These are phyloP conservation scores for Phytophthora macrochlamydospora DNA, from an alignment of 352 stramenopile species.

Conservation along the genomic window DNA sequence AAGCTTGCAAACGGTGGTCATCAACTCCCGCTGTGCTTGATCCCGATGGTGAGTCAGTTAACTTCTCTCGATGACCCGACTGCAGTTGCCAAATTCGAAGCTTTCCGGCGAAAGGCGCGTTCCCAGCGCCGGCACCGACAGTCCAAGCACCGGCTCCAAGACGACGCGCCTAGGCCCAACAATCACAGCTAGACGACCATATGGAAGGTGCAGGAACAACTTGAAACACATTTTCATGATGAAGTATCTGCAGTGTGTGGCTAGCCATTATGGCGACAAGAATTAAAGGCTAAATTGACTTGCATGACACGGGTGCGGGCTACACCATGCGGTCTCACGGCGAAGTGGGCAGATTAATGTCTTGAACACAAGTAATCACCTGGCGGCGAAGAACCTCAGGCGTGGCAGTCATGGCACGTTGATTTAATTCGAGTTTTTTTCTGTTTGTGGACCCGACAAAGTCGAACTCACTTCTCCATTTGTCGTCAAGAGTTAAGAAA, in stretches of 20 bases:
- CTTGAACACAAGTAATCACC: slow-evolving; percentile 13
- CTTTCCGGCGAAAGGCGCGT: slow-evolving; percentile 43
- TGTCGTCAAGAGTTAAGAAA: slow-evolving; percentile 6
- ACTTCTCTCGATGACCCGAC: slow-evolving; percentile 69
- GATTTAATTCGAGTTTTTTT: neutral
- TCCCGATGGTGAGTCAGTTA: slow-evolving; percentile 72
- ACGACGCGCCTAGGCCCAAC: neutral
- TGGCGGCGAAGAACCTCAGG: slow-evolving; percentile 1
- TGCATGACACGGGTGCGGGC: slow-evolving; percentile 8
- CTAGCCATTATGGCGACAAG: neutral
- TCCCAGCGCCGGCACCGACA: slow-evolving; percentile 22
- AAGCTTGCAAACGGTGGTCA: slow-evolving; percentile 23
- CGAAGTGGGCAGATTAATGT: neutral
- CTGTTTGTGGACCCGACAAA: neutral
- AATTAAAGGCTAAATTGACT: neutral
- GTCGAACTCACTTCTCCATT: slow-evolving; percentile 20
- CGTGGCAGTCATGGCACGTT: neutral
- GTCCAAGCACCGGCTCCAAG: slow-evolving; percentile 6
- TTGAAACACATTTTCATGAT: neutral
- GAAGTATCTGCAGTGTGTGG: neutral
- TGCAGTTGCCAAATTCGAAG: slow-evolving; percentile 57
- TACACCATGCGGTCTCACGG: slow-evolving; percentile 19
- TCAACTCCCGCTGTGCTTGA: slow-evolving; percentile 63
- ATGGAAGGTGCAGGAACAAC: neutral
- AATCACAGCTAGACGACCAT: slow-evolving; percentile 6